Evolutionary conservation across 2,329 filamentous ascomycete species (phyloP), one percentile per base, ranked within the genome.

Genomic region (Amauroascus niger): DNA sequence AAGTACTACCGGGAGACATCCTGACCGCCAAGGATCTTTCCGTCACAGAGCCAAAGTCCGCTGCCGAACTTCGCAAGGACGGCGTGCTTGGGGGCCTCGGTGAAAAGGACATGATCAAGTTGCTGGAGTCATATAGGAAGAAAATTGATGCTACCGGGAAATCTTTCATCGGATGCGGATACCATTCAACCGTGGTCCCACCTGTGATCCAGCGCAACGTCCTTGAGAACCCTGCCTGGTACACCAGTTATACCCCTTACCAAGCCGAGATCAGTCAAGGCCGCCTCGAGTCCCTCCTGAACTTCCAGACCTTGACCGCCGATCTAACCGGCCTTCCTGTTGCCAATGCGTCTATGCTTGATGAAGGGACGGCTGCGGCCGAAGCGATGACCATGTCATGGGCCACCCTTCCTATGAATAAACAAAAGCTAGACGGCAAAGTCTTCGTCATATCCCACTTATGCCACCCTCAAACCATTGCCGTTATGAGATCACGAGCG

Each of bases 261-360:
- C 91, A 97, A 74, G 86, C 91, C 1, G 91, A 97, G 73, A 95
- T 97, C 74, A 95, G 89, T 68, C 91, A 97, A 73, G 91, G 91
- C 33, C 83, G 91, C 53, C 73, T 97, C 58, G 88, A 96, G 76
- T 95, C 88, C 5, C 75, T 97, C 52, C 76, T 97, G 58, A 97
- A 97, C 76, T 97, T 89, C 74, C 91, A 97, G 76, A 97, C 91
- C 16, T 78, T 97, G 75, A 85, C 95, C 7, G 83, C 84, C 1
- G 91, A 96, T 66, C 75, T 97, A 59, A 96, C 91, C 0, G 88
- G 81, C 1, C 78, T 97, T 28, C 81, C 87, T 20, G 88, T 96
- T 59, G 82, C 91, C 57, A 96, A 97, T 74, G 88, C 91, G 39
- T 95, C 88, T 43, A 77, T 96, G 47, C 75, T 96, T 40, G 91